A percentile compares a stretch with the other conserved stretches of the same genome.
phyloP scores from a whole-genome alignment of 2,329 filamentous ascomycete species.

The Trichoderma atrobrunneum region DNA sequence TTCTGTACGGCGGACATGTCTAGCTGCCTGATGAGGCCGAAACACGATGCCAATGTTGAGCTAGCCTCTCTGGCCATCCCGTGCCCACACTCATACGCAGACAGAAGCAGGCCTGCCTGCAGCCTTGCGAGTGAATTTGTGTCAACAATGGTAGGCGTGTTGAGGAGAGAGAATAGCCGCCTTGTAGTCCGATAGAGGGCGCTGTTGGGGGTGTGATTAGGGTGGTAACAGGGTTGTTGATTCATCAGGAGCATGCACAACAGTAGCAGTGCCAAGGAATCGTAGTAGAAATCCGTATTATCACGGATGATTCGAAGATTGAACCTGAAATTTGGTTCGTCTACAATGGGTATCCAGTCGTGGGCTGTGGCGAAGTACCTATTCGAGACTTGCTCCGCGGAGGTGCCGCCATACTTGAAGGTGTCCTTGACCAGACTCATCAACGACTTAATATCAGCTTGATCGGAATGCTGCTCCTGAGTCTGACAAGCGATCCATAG shows the following conservation, averaged over 20 bases:
- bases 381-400: not conserved
- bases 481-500: not conserved
- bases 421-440: not conserved
- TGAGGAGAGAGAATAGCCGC: not conserved
- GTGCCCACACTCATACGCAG: constrained; percentile 12
- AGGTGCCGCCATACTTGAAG: not conserved
- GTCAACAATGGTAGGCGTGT: not conserved
- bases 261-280: not conserved
- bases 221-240: not conserved
- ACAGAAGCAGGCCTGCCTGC: constrained; percentile 3
- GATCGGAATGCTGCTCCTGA: not conserved
- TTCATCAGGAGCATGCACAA: constrained; percentile 10
- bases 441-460: not conserved
- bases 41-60: constrained; percentile 1
- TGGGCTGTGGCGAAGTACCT: not conserved
- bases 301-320: not conserved
- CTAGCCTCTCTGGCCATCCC: not conserved
- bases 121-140: not conserved
- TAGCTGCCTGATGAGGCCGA: constrained; percentile 1
- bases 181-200: not conserved
- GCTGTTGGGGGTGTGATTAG: not conserved
- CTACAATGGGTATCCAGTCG: not conserved
- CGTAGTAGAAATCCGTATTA: not conserved
- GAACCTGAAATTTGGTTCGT: not conserved
- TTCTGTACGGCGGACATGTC: not conserved